phyloP scores from a whole-genome alignment of 305 asterid genomes.

The Solanum aculeatissimum region DNA sequence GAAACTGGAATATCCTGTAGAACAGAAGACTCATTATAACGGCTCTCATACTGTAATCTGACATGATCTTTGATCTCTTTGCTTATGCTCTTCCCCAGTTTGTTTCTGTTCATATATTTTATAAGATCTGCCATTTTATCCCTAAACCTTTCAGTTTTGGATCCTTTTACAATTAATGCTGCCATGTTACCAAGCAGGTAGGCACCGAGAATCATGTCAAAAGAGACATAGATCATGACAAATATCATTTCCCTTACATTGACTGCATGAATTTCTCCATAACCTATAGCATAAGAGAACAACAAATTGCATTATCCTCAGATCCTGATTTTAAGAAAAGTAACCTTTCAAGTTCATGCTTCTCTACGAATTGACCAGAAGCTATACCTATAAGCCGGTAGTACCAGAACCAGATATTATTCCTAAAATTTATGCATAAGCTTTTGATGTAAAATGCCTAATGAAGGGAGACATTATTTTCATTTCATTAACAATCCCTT shows the following conservation, averaged over 20 bases:
- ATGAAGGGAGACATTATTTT: neutral
- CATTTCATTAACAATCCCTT: neutral
- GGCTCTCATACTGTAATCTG: conserved; percentile 48
- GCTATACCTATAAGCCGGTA: neutral
- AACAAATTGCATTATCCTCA: neutral
- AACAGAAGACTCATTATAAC: conserved; percentile 30
- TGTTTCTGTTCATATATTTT: conserved; percentile 45
- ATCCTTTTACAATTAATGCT: conserved; percentile 71
- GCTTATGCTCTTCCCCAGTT: conserved; percentile 37
- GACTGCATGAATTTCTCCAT: conserved; percentile 73
- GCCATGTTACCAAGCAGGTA: conserved; percentile 77
- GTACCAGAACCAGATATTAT: neutral
- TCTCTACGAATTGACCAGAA: neutral
- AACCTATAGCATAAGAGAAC: conserved; percentile 26
- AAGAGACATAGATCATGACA: conserved; percentile 56
- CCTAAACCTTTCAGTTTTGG: conserved; percentile 54
- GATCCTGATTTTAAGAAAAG: neutral
- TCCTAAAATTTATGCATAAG: neutral
- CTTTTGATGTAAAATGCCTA: neutral
- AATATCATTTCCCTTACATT: conserved; percentile 66
- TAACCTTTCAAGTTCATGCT: neutral
- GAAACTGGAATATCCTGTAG: conserved; percentile 57
- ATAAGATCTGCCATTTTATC: conserved; percentile 57
- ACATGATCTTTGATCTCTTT: conserved; percentile 49
- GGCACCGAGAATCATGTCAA: conserved; percentile 77